Conservation (phyloP, 2,329 filamentous ascomycete genomes). For the Fusarium nisikadoi region DNA sequence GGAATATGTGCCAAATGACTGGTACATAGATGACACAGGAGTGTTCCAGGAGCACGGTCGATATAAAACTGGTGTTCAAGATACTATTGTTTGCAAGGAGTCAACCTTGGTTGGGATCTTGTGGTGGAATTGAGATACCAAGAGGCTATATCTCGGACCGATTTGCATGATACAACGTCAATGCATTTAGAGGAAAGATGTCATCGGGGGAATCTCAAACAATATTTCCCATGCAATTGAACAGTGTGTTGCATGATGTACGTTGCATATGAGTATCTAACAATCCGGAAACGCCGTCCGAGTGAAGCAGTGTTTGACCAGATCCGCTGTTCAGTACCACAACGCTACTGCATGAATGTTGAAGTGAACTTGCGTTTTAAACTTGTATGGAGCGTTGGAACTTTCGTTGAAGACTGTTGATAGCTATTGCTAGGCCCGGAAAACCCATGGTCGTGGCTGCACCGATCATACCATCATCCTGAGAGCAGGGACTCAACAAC, state of each 20-base stretch:
- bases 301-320: background rate
- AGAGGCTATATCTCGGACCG: background rate
- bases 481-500: slow-evolving; percentile 8
- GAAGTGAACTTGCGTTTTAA: slow-evolving; percentile 2
- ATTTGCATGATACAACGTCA: background rate
- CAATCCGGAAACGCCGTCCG: background rate
- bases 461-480: slow-evolving; percentile 3
- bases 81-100: slow-evolving; percentile 18
- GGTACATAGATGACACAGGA: slow-evolving; percentile 39
- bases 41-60: slow-evolving; percentile 35
- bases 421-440: background rate
- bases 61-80: slow-evolving; percentile 3
- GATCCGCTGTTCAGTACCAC: background rate
- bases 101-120: slow-evolving; percentile 7
- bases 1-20: slow-evolving; percentile 33
- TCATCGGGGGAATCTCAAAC: background rate
- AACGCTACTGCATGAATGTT: background rate
- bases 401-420: background rate
- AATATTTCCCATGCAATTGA: background rate
- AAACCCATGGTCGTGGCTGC: background rate
- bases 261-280: background rate
- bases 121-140: background rate
- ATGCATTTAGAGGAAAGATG: background rate
- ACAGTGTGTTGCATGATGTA: background rate
- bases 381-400: background rate